Percentiles rank a stretch among this genome's conserved stretches.
Evolutionary conservation across 2,329 filamentous ascomycete genomes (phyloP).

Genomic region (Chalara sp.): DNA sequence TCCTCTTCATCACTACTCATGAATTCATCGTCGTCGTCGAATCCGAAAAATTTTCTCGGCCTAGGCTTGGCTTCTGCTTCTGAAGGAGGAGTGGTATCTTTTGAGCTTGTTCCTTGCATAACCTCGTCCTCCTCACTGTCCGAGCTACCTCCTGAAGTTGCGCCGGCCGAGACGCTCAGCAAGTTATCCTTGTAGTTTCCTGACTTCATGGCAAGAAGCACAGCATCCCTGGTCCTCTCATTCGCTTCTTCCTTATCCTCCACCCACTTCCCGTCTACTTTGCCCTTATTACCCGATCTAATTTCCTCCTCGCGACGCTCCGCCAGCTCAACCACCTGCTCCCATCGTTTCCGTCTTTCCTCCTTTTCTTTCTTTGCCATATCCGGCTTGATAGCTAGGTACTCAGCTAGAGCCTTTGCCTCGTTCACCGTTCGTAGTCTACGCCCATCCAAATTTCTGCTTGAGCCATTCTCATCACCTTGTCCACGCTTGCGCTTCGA

Average conservation of each 20-base stretch:
- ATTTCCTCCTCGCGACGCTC: constrained; percentile 82
- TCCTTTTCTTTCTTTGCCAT: constrained; percentile 96
- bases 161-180: constrained; percentile 34
- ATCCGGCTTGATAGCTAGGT: constrained; percentile 89
- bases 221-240: constrained; percentile 74
- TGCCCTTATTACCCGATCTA: constrained; percentile 61
- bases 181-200: constrained; percentile 57
- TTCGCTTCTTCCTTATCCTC: constrained; percentile 88
- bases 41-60: constrained; percentile 59
- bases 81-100: constrained; percentile 42
- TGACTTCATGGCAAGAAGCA: constrained; percentile 61
- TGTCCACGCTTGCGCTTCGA: constrained; percentile 78
- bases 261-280: constrained; percentile 86
- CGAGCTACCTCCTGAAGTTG: constrained; percentile 19
- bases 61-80: constrained; percentile 30
- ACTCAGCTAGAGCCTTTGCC: constrained; percentile 91
- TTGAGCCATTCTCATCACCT: constrained; percentile 81
- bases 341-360: constrained; percentile 75
- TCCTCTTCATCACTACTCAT: constrained; percentile 60
- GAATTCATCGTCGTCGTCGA: constrained; percentile 73
- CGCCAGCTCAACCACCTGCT: constrained; percentile 78
- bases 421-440: constrained; percentile 88
- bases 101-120: constrained; percentile 22
- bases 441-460: constrained; percentile 86
- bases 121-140: constrained; percentile 25